Base-by-base conservation (phyloP, 129 eudicot genomes). In the Flaveria ramosissima region DNA sequence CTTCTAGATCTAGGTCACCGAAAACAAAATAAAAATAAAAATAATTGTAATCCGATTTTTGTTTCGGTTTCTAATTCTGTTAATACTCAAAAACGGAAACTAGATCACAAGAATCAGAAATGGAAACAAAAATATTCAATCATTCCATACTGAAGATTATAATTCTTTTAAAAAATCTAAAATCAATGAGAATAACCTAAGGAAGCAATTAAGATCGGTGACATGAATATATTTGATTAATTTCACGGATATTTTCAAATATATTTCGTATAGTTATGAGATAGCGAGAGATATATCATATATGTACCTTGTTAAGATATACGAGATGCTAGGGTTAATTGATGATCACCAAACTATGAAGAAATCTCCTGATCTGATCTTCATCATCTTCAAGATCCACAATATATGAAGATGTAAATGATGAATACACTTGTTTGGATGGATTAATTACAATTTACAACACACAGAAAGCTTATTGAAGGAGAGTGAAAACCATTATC, bases 401-500 rank as follows among this genome's bases (percentile, higher is more conserved):
- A 32, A 30, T n/a, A n/a, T n/a, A n/a, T n/a, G 23, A 59, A 23
- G 24, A 12, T 7, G 30, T 13, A 3, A 0, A 62, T 36, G 41
- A 62, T 36, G 41, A 36, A 36, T 36, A 36, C 7, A 36, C 41
- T 36, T 36, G 1, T 36, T 36, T 36, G 1, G 1, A 36, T 0
- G 41, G 41, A 36, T 36, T 27, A 27, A 27, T 2, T 27, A 23
- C 26, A 23, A 1, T 23, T 23, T 36, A 36, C 41, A 16, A 24
- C 69, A 51, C 59, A 80, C 15, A 78, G 0, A 21, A 55, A 39
- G 79, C 45, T 53, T 74, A 67, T 24, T 53, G 52, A 56, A 45
- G 71, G 74, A 74, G 80, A 80, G 75, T 73, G 61, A 67, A 67
- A 66, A 55, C 42, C 43, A 80, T 52, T 32, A 80, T 51, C 12